A percentile compares a stretch with the other conserved stretches of the same genome.
phyloP scores from a whole-genome alignment of 2,329 filamentous ascomycete genomes.

The Curvularia verruculosa region DNA sequence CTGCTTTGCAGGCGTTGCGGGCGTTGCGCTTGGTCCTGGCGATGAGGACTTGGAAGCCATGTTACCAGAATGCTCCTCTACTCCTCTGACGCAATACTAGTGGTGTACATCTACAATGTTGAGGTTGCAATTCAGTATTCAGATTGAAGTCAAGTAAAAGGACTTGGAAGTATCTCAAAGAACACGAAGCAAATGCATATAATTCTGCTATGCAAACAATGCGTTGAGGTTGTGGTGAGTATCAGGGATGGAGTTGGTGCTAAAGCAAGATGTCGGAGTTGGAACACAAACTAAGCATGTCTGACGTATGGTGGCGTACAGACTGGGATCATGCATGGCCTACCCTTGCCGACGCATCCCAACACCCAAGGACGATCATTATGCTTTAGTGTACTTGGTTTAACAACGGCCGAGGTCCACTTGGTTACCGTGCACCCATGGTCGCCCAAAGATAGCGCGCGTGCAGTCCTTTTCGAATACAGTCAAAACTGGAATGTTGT shows the following conservation, averaged over 20 bases:
- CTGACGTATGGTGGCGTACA: conserved; percentile 45
- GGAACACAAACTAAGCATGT: conserved; percentile 29
- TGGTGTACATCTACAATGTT: neutral
- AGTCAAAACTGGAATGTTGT: neutral
- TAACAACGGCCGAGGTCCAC: neutral
- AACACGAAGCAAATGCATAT: neutral
- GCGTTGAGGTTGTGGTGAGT: neutral
- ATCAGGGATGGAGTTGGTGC: conserved; percentile 5
- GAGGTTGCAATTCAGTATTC: neutral
- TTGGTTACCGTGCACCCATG: conserved; percentile 1
- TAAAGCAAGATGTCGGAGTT: conserved; percentile 42
- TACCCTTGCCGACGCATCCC: conserved; percentile 18
- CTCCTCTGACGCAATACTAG: neutral
- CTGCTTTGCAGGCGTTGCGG: conserved; percentile 26
- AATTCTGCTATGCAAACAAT: neutral
- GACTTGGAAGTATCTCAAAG: too few relatives aligned
- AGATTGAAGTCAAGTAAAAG: neutral
- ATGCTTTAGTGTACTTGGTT: conserved; percentile 5
- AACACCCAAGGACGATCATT: conserved; percentile 29
- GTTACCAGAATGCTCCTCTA: neutral
- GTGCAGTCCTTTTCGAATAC: neutral
- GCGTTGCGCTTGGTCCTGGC: conserved; percentile 30
- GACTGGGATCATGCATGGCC: conserved; percentile 26
- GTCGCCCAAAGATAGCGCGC: neutral
- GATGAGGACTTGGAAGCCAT: conserved; percentile 40